Evolutionary conservation across 108 stramenopile species (phyloP), one percentile per base, ranked within the genome.

Genomic region (Pseudonitzschia delicatissima): DNA sequence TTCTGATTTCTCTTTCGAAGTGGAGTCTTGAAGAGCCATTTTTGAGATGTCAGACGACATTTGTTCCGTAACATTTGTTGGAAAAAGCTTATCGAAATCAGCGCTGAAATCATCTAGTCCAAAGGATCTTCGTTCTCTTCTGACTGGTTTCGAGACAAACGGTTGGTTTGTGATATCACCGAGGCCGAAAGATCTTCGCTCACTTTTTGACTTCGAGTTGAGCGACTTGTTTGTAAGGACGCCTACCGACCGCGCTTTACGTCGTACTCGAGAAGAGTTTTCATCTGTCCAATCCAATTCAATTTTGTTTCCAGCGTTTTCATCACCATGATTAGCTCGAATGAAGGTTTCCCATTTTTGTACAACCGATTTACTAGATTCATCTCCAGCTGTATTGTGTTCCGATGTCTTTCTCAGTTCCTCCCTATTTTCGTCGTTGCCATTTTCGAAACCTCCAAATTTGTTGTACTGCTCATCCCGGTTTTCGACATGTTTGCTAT

Each of bases 291-390:
- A 18, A 21, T 48, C 47, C 7, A 48, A 48, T 6, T 48, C 20
- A 2, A 21, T 23, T 48, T 1, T 9, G 4, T 48, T 48, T 48
- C 20, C 47, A 48, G 23, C 20, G 47, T 21, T 21, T 7, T 48
- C 47, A 5, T 23, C 47, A 2, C 47, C 47, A 23, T 48, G 47
- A 48, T 48, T 48, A 21, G 47, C 47, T 48, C 47, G n/a, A 0
- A 55, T 55, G 29, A 35, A 31, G 31, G 31, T 27, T 55, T 55
- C 53, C 53, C 53, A 55, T 55, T 55, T 55, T 33, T 33, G 31
- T 12, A 55, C 4, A 32, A 55, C 31, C 6, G 52, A 15, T 28
- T 53, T 25, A n/a, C 27, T 31, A 8, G 53, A n/a, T 31, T 35
- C 6, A 15, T 15, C 32, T 33, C 31, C 31, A 9, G 32, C 2